These are phyloP conservation scores for Trichoderma sp. DNA, from an alignment of 2,329 filamentous ascomycete species.

Conservation along the genomic window DNA sequence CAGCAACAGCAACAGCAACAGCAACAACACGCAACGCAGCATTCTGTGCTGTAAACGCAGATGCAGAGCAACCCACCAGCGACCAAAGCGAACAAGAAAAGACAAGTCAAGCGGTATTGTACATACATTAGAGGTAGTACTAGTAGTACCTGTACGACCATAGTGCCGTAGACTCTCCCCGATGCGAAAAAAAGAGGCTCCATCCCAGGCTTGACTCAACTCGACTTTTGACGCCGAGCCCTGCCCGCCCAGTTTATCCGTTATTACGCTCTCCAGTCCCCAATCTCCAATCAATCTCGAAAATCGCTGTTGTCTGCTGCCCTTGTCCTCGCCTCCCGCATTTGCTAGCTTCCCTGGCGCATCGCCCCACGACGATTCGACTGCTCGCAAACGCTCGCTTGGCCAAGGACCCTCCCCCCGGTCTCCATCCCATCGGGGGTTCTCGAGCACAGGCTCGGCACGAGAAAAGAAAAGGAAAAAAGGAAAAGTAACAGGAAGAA, in stretches of 20 bases:
- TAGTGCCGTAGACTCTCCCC: no score
- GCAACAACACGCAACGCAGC: neutral
- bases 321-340: slow-evolving; percentile 16
- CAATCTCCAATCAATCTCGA: slow-evolving; percentile 5
- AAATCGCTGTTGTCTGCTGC: slow-evolving; percentile 5
- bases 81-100: neutral
- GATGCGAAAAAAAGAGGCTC: no score
- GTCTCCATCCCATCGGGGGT: slow-evolving; percentile 1
- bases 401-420: neutral
- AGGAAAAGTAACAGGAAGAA: no score
- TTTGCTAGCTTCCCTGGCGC: slow-evolving; percentile 8
- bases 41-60: neutral
- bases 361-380: slow-evolving; percentile 16
- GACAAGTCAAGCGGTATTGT: no score
- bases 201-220: neutral
- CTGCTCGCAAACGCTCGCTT: slow-evolving; percentile 17
- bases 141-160: no score
- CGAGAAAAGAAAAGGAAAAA: no score
- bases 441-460: slow-evolving; percentile 8
- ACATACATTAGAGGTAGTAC: neutral
- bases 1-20: neutral
- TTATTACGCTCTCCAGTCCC: neutral
- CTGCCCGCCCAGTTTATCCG: neutral
- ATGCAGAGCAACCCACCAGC: neutral
- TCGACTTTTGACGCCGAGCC: neutral